phyloP scores from a whole-genome alignment of 306 rosid genomes.

The Fragaria ananassa region DNA sequence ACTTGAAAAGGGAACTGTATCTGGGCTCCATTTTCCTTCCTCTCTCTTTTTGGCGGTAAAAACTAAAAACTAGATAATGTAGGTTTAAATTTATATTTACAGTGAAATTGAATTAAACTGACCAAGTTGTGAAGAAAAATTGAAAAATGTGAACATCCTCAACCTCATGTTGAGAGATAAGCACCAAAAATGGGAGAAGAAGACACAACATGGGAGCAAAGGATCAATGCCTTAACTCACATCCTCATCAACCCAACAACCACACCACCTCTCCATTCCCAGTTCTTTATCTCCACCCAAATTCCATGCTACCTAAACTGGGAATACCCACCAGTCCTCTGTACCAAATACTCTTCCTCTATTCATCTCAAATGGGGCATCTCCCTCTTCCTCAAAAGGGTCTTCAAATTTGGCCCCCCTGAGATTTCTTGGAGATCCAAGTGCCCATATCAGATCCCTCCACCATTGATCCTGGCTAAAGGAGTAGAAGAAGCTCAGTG shows the following conservation, averaged over 20 bases:
- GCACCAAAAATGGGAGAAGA: slow-evolving; percentile 21
- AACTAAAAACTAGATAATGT: neutral
- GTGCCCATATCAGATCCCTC: slow-evolving; percentile 80
- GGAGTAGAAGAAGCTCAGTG: slow-evolving; percentile 61
- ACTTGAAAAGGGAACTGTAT: neutral
- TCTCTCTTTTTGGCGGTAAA: neutral
- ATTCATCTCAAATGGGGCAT: slow-evolving; percentile 50
- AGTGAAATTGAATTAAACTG: neutral
- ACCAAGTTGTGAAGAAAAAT: neutral
- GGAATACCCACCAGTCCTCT: slow-evolving; percentile 87
- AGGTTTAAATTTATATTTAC: neutral
- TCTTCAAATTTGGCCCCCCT: slow-evolving; percentile 39
- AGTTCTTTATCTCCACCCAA: slow-evolving; percentile 59
- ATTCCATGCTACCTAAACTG: slow-evolving; percentile 75
- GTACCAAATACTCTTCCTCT: slow-evolving; percentile 38
- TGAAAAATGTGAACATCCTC: neutral
- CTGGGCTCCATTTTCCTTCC: neutral
- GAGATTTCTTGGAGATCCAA: slow-evolving; percentile 73
- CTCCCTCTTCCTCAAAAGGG: slow-evolving; percentile 62
- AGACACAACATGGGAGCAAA: slow-evolving; percentile 55
- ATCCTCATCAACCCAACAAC: slow-evolving; percentile 63
- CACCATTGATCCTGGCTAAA: slow-evolving; percentile 61
- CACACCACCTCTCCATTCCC: slow-evolving; percentile 65
- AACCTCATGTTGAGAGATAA: slow-evolving; percentile 16
- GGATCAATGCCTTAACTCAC: slow-evolving; percentile 65